phyloP scores from a whole-genome alignment of 495 filamentous ascomycete species.

The Penicillium cataractarum region DNA sequence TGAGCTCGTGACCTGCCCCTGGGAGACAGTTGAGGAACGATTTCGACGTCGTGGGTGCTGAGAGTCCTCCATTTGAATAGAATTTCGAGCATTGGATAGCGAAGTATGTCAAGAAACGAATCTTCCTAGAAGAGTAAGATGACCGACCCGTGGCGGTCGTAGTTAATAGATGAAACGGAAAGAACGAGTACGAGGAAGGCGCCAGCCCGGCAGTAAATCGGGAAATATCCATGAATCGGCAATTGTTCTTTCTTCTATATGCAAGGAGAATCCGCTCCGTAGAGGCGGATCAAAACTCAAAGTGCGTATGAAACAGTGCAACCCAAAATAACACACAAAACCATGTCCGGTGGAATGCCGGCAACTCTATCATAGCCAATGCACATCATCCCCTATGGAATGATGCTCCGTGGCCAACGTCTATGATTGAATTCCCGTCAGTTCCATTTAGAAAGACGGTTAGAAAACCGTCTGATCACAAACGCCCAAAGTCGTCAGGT shows the following conservation, averaged over 20 bases:
- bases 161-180: not conserved
- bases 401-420: slow-evolving; percentile 18
- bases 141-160: not conserved
- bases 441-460: too few species aligned
- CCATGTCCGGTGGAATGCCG: slow-evolving; percentile 22
- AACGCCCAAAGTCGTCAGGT: slow-evolving; percentile 25
- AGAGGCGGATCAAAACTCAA: slow-evolving; percentile 19
- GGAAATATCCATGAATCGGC: slow-evolving; percentile 8
- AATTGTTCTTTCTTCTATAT: slow-evolving; percentile 34
- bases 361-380: slow-evolving; percentile 27
- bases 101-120: not conserved
- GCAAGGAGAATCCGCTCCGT: slow-evolving; percentile 27
- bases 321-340: slow-evolving; percentile 12
- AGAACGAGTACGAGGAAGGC: slow-evolving; percentile 4
- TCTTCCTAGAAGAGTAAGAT: not conserved
- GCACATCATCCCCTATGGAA: slow-evolving; percentile 12
- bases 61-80: slow-evolving; percentile 7
- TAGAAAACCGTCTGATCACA: slow-evolving; percentile 25
- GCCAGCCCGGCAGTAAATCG: not conserved
- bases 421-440: slow-evolving; percentile 19
- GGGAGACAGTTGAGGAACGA: slow-evolving; percentile 12
- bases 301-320: slow-evolving; percentile 23
- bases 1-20: not conserved
- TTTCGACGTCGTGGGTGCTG: slow-evolving; percentile 13
- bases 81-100: not conserved